Evolutionary conservation across 805 yeast genomes (phyloP).

Genomic region (Candida bentonensis): DNA sequence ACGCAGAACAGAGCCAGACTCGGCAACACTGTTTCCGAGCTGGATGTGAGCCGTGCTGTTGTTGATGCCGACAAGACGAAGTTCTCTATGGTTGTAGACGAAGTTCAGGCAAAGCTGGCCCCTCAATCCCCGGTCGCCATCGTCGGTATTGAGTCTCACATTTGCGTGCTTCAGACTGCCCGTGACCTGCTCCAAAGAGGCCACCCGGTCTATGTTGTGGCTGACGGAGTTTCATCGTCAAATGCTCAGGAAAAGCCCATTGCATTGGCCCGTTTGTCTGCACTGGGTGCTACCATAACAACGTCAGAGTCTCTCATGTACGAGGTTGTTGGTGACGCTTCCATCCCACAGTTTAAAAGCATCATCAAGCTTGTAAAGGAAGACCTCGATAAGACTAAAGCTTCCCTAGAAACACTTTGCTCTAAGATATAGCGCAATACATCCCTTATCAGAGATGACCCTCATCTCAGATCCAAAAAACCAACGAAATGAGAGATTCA

Average conservation of each 20-base stretch:
- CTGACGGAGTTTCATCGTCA: constrained; percentile 11
- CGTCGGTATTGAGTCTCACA: constrained; percentile 13
- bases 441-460: too few species aligned
- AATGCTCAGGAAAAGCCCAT: constrained; percentile 9
- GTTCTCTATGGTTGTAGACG: constrained; percentile 12
- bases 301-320: constrained; percentile 10
- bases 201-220: constrained; percentile 10
- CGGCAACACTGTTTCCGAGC: constrained; percentile 11
- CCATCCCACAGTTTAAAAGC: constrained; percentile 6
- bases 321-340: constrained; percentile 11
- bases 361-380: constrained; percentile 9
- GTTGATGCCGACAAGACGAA: constrained; percentile 11
- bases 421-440: background rate
- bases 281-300: constrained; percentile 9
- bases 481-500: too few species aligned
- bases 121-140: constrained; percentile 8
- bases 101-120: constrained; percentile 5
- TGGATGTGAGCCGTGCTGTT: constrained; percentile 8
- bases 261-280: constrained; percentile 9
- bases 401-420: constrained; percentile 6
- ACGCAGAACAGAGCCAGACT: constrained; percentile 10
- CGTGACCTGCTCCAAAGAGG: constrained; percentile 10
- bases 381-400: constrained; percentile 5
- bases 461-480: too few species aligned
- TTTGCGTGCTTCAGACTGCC: constrained; percentile 13